Evolutionary conservation across 768 basidiomycete species (phyloP).

Genomic region (Lactifluus rugatus): DNA sequence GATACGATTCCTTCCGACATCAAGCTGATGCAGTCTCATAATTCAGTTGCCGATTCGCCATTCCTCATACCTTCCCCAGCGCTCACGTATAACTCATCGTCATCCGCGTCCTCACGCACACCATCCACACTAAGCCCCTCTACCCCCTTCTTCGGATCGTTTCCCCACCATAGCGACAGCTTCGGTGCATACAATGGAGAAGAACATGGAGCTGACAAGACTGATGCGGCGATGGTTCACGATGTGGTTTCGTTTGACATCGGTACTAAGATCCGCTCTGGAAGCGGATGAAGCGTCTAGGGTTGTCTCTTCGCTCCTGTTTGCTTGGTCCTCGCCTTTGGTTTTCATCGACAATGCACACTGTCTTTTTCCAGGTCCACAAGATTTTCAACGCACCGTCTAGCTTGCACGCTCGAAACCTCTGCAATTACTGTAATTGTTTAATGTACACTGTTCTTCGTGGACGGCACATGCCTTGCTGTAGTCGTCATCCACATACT

Average conservation of each 20-base stretch:
- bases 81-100: constrained; percentile 39
- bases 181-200: constrained; percentile 23
- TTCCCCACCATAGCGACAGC: constrained; percentile 28
- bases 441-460: constrained; percentile 9
- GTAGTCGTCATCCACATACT: constrained; percentile 6
- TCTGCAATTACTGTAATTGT: constrained; percentile 10
- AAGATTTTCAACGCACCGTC: neutral
- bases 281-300: constrained; percentile 11
- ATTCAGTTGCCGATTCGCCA: constrained; percentile 31
- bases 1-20: constrained; percentile 5
- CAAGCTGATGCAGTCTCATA: constrained; percentile 9
- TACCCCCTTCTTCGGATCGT: constrained; percentile 62
- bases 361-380: neutral
- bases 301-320: neutral
- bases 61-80: constrained; percentile 51
- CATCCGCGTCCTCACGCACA: constrained; percentile 39
- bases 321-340: neutral
- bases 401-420: neutral
- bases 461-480: neutral
- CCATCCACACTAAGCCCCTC: constrained; percentile 61
- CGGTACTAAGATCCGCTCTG: constrained; percentile 13
- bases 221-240: constrained; percentile 8
- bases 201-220: constrained; percentile 12
- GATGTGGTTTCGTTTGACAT: constrained; percentile 13
- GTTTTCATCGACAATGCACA: neutral